Percentiles rank a stretch among this genome's conserved stretches.
Evolutionary conservation across 192 early-diverging fungal genomes (phyloP).

Genomic region (Geosiphon pyriformis): DNA sequence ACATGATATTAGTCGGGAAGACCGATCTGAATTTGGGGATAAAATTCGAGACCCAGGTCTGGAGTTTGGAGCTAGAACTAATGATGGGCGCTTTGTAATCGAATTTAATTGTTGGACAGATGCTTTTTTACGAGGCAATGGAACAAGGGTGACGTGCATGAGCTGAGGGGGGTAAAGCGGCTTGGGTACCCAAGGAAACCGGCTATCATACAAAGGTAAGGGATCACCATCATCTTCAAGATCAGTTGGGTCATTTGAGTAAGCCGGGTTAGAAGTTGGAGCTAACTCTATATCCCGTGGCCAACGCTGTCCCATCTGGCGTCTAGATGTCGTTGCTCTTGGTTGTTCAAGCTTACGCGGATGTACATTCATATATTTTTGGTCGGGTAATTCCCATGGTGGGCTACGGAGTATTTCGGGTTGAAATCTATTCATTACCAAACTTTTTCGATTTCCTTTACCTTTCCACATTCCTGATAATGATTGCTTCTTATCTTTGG

Average conservation of each 20-base stretch:
- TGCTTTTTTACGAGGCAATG: constrained; percentile 1
- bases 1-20: no score
- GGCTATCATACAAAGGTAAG: not conserved
- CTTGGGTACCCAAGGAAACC: constrained; percentile 14
- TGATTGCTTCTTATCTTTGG: not conserved
- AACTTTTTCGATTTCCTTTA: constrained; percentile 9
- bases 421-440: constrained; percentile 3
- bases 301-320: not conserved
- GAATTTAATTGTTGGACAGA: not conserved
- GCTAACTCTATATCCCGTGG: constrained; percentile 10
- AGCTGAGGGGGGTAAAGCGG: constrained; percentile 18
- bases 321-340: not conserved
- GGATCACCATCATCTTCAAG: constrained; percentile 14
- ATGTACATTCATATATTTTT: not conserved
- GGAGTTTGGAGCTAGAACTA: not conserved
- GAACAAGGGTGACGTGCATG: constrained; percentile 18
- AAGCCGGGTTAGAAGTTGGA: constrained; percentile 17
- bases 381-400: not conserved
- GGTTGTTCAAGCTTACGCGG: not conserved
- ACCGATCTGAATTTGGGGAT: not conserved
- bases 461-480: not conserved
- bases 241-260: constrained; percentile 25
- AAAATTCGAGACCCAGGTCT: constrained; percentile 6
- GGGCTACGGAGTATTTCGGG: not conserved
- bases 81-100: not conserved